Percentiles rank a stretch among this genome's conserved stretches.
phyloP scores from a whole-genome alignment of 805 yeast genomes.

The Saccharomycopsis lassenensis region DNA sequence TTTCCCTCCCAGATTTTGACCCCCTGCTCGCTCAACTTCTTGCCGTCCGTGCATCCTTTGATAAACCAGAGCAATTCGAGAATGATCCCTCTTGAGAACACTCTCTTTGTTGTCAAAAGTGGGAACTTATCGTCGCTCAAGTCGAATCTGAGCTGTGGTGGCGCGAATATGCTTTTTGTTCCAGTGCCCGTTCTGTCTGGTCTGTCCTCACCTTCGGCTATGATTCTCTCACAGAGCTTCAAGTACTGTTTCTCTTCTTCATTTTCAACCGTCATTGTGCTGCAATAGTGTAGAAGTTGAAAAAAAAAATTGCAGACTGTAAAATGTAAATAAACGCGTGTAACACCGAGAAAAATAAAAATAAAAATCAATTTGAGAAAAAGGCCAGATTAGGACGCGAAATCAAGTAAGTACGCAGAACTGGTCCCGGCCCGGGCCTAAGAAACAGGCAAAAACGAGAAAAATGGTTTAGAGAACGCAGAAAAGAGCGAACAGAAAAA shows the following conservation, averaged over 20 bases:
- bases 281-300: no score
- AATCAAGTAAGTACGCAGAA: no score
- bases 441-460: no score
- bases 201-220: constrained; percentile 77
- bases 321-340: no score
- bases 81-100: constrained; percentile 79
- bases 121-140: constrained; percentile 70
- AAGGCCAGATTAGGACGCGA: no score
- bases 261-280: no score
- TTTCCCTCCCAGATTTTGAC: constrained; percentile 99
- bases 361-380: no score
- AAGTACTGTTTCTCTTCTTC: constrained; percentile 77
- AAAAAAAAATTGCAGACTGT: no score
- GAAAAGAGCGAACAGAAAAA: neutral
- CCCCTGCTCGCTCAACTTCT: constrained; percentile 63
- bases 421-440: no score
- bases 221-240: constrained; percentile 66
- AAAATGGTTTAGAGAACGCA: neutral
- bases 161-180: constrained; percentile 81
- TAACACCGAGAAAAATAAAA: no score
- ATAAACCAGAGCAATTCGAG: constrained; percentile 92
- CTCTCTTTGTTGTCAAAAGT: constrained; percentile 83
- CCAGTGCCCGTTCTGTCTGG: constrained; percentile 99
- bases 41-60: constrained; percentile 82
- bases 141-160: constrained; percentile 86